Conservation (phyloP, 129 eudicot genomes). For the Deinandra increscens region DNA sequence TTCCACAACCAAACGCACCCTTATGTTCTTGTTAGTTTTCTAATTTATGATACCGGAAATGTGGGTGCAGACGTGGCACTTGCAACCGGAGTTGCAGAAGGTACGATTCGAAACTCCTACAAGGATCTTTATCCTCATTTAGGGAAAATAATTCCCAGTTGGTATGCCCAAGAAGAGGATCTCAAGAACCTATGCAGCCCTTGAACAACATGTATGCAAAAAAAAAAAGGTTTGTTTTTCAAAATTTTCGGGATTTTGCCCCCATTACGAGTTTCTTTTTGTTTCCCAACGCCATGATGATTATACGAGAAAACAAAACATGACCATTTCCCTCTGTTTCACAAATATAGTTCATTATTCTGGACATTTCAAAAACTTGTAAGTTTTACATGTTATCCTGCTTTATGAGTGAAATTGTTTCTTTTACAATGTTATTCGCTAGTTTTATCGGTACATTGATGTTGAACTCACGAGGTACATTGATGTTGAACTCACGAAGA, state of each 20-base stretch:
- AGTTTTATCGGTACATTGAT: no score
- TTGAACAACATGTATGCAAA: constrained; percentile 29
- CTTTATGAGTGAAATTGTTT: constrained; percentile 14
- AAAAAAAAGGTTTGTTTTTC: not conserved
- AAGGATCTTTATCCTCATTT: constrained; percentile 83
- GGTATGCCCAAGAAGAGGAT: constrained; percentile 88
- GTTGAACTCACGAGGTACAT: no score
- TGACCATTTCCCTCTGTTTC: not conserved
- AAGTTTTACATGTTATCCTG: constrained; percentile 24
- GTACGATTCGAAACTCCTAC: constrained; percentile 70
- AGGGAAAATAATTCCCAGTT: constrained; percentile 68
- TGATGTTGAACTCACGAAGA: no score
- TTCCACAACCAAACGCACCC: no score
- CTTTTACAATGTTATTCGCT: no score
- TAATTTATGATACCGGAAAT: not conserved
- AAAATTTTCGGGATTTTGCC: not conserved
- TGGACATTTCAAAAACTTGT: constrained; percentile 20
- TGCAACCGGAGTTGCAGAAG: constrained; percentile 92
- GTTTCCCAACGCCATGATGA: not conserved
- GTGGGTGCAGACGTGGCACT: constrained; percentile 68
- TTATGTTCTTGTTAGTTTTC: not conserved
- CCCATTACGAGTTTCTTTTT: constrained; percentile 17
- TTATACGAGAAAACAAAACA: constrained; percentile 16
- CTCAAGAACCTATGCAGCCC: constrained; percentile 87
- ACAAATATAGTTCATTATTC: constrained; percentile 22